Evolutionary conservation across 2,329 filamentous ascomycete genomes (phyloP).

Genomic region (Arthrobotrys sphaeroides): DNA sequence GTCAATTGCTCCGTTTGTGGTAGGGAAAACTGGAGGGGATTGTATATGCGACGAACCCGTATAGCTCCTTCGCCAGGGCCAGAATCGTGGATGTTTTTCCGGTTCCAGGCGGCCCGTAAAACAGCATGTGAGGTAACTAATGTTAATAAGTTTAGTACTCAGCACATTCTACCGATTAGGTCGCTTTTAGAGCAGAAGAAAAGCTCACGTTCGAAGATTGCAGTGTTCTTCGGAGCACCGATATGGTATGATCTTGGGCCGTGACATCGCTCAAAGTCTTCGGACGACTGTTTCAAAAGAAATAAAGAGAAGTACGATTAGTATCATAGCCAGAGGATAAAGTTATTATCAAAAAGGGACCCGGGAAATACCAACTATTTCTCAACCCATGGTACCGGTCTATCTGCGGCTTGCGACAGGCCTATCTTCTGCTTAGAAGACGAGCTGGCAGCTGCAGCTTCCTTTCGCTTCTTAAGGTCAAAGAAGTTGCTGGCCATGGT

Average conservation of each 20-base stretch:
- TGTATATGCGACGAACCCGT: constrained; percentile 65
- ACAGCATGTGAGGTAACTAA: constrained; percentile 96
- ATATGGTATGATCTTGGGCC: constrained; percentile 96
- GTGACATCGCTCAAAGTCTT: constrained; percentile 94
- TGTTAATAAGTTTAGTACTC: background rate
- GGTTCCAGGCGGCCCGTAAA: constrained; percentile 96
- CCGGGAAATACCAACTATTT: constrained; percentile 79
- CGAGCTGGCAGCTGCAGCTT: constrained; percentile 69
- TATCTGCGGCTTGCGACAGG: constrained; percentile 68
- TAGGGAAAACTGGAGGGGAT: background rate
- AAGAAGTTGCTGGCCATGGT: constrained; percentile 72
- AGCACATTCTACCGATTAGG: background rate
- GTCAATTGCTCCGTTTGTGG: background rate
- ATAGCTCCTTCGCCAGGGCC: constrained; percentile 95
- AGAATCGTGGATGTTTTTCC: constrained; percentile 98
- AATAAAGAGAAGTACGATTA: constrained; percentile 58
- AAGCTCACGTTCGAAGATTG: constrained; percentile 84
- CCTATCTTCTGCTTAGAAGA: constrained; percentile 71
- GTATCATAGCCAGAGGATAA: background rate
- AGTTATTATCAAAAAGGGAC: background rate
- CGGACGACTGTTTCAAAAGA: constrained; percentile 74
- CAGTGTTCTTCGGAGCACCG: constrained; percentile 87
- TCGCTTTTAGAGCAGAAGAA: background rate
- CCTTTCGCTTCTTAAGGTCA: constrained; percentile 89
- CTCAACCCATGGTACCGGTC: constrained; percentile 84